Percentiles rank a stretch among this genome's conserved stretches.
phyloP scores from a whole-genome alignment of 2,329 filamentous ascomycete species.

The Talaromyces sp. region DNA sequence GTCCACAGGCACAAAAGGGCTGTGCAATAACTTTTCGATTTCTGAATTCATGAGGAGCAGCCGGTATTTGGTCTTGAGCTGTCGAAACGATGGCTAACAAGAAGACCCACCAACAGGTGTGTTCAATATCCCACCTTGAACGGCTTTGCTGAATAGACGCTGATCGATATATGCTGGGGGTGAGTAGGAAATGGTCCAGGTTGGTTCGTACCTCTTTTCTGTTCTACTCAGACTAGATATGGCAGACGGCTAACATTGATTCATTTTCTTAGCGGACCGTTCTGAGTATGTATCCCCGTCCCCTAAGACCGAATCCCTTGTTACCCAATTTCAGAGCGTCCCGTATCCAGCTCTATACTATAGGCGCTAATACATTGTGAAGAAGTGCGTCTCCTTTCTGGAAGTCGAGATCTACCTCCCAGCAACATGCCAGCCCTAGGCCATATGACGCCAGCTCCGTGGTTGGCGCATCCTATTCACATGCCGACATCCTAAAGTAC shows the following conservation, averaged over 20 bases:
- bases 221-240: slow-evolving; percentile 19
- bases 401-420: slow-evolving; percentile 59
- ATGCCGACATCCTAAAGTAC: slow-evolving; percentile 89
- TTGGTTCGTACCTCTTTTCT: slow-evolving; percentile 68
- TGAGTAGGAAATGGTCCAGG: slow-evolving; percentile 96
- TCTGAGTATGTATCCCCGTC: slow-evolving; percentile 35
- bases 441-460: slow-evolving; percentile 68
- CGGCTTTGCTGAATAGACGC: not conserved
- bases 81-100: slow-evolving; percentile 37
- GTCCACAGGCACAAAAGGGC: slow-evolving; percentile 10
- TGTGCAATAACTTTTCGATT: slow-evolving; percentile 24
- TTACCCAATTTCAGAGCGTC: not conserved
- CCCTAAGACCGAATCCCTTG: not conserved
- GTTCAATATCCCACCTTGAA: slow-evolving; percentile 28
- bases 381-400: slow-evolving; percentile 86
- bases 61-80: slow-evolving; percentile 17
- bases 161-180: slow-evolving; percentile 18
- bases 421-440: slow-evolving; percentile 56
- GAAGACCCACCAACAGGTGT: slow-evolving; percentile 70
- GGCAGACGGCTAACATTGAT: slow-evolving; percentile 27
- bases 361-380: slow-evolving; percentile 25
- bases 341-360: not conserved
- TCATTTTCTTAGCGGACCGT: slow-evolving; percentile 33
- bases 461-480: slow-evolving; percentile 92
- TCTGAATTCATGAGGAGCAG: slow-evolving; percentile 19